Evolutionary conservation across 2,329 filamentous ascomycete species (phyloP).

Genomic region (Nannizziopsis arthrosporioides): DNA sequence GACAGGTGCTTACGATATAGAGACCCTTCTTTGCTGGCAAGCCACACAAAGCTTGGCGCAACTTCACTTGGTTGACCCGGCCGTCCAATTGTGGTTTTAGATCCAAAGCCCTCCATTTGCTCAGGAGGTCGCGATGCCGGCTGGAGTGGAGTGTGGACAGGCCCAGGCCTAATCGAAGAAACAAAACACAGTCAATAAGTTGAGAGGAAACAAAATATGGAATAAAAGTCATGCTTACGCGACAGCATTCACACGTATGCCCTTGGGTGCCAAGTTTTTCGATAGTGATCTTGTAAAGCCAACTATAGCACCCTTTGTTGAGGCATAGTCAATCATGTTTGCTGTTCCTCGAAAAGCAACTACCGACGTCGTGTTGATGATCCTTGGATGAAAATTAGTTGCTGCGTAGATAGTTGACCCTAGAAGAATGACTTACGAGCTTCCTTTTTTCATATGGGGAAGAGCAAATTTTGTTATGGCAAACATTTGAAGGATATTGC

Average conservation of each 20-base stretch:
- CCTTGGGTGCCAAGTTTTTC: conserved; percentile 43
- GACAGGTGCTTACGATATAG: conserved; percentile 21
- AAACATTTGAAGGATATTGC: conserved; percentile 48
- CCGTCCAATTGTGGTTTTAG: conserved; percentile 22
- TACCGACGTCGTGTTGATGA: conserved; percentile 47
- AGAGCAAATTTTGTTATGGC: conserved; percentile 48
- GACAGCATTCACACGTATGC: conserved; percentile 44
- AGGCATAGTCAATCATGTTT: conserved; percentile 44
- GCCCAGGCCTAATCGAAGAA: conserved; percentile 21
- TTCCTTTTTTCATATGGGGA: conserved; percentile 43
- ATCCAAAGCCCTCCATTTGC: conserved; percentile 27
- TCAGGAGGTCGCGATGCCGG: conserved; percentile 26
- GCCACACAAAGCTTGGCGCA: conserved; percentile 31
- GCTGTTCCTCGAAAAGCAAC: conserved; percentile 44
- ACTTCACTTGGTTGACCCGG: conserved; percentile 32
- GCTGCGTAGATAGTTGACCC: not conserved
- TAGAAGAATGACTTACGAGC: conserved; percentile 28
- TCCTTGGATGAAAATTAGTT: conserved; percentile 25
- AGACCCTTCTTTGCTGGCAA: conserved; percentile 27
- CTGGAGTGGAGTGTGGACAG: conserved; percentile 28
- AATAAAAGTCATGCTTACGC: conserved; percentile 24
- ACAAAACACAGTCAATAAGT: not conserved
- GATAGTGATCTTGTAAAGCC: conserved; percentile 45
- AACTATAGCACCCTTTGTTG: conserved; percentile 49
- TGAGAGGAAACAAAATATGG: not conserved